Percentiles rank a stretch among this genome's conserved stretches.
These are phyloP conservation scores for Oropetium thomaeum DNA, from an alignment of 176 grass and related monocot genomes.

Conservation along the genomic window DNA sequence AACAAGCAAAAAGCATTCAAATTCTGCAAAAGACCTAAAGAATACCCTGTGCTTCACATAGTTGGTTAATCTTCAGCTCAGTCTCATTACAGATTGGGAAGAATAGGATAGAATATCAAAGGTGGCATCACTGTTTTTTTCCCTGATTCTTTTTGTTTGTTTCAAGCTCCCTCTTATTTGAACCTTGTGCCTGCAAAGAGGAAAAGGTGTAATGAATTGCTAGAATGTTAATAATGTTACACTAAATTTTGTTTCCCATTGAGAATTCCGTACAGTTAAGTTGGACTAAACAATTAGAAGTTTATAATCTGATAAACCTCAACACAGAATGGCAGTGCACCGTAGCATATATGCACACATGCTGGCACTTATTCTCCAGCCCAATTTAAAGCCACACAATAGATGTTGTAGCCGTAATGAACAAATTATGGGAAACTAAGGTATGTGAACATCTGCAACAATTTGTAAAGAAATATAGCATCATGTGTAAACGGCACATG, in stretches of 20 bases:
- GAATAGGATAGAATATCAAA: conserved; percentile 32
- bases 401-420: not conserved
- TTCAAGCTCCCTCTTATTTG: conserved; percentile 35
- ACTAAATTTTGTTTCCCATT: conserved; percentile 10
- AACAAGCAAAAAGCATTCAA: conserved; percentile 10
- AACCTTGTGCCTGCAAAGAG: conserved; percentile 33
- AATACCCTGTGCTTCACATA: conserved; percentile 9
- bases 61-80: conserved; percentile 25
- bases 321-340: not conserved
- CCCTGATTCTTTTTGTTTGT: conserved; percentile 25
- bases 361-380: not conserved
- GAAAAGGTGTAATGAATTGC: conserved; percentile 34
- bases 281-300: not conserved
- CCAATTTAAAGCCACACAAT: not conserved
- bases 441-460: not conserved
- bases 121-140: conserved; percentile 34
- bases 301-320: not conserved
- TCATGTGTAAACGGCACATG: not conserved
- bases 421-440: not conserved
- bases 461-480: not conserved
- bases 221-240: conserved; percentile 41
- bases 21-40: conserved; percentile 28
- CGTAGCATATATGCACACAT: not conserved
- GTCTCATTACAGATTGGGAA: conserved; percentile 13
- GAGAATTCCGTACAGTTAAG: conserved; percentile 16